Evolutionary conservation across 164 flowering plant species (phyloP).

Genomic region (Magnolia officinalis): DNA sequence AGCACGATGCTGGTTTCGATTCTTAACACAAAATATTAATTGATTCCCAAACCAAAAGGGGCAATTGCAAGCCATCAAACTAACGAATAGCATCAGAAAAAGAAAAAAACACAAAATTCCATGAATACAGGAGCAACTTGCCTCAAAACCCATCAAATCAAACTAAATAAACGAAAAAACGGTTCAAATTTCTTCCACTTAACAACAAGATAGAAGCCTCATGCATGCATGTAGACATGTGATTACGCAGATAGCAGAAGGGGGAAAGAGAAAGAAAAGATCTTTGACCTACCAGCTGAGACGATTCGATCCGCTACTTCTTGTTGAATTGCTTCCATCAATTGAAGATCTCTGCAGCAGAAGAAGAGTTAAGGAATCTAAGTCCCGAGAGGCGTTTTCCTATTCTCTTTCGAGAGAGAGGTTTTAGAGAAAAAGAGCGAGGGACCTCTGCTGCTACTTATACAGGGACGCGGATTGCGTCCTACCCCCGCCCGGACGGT

Average conservation of each 20-base stretch:
- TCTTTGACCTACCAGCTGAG: not conserved
- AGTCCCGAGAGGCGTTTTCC: no score
- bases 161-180: not conserved
- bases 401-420: no score
- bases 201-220: not conserved
- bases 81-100: not conserved
- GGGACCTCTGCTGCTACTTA: no score
- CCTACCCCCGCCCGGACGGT: no score
- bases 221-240: not conserved
- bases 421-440: no score
- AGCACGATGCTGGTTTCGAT: no score
- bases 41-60: not conserved
- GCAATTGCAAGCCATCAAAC: not conserved
- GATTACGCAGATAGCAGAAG: not conserved
- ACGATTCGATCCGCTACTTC: slow-evolving; percentile 2
- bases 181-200: not conserved
- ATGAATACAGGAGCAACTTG: not conserved
- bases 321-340: slow-evolving; percentile 1
- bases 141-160: not conserved
- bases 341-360: not conserved
- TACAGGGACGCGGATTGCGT: no score
- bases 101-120: not conserved
- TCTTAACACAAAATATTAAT: not conserved
- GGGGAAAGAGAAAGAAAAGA: not conserved
- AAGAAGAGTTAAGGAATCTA: not conserved